Conservation (phyloP, 306 rosid species). For the Dalbergia oliveri region DNA sequence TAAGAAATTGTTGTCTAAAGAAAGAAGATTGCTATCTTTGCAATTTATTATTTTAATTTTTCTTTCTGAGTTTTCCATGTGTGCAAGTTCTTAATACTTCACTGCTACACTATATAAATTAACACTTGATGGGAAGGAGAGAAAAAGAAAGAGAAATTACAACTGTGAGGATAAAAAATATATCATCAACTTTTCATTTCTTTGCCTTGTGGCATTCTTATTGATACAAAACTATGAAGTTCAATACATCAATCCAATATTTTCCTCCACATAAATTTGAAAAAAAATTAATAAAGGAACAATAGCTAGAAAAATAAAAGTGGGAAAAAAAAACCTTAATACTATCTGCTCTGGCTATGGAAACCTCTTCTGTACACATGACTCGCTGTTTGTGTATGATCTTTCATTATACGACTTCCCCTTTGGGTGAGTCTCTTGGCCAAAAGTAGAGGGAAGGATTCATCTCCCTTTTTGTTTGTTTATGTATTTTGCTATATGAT, state of each 20-base stretch:
- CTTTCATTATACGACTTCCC: slow-evolving; percentile 19
- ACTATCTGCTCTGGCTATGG: background rate
- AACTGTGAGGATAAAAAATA: background rate
- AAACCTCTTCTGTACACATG: slow-evolving; percentile 50
- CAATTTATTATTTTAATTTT: too few species aligned
- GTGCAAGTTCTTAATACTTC: background rate
- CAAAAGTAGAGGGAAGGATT: slow-evolving; percentile 21
- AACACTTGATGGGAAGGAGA: background rate
- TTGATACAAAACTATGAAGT: slow-evolving; percentile 27
- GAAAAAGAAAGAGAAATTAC: background rate
- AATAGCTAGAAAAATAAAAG: background rate
- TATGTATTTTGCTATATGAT: slow-evolving; percentile 1
- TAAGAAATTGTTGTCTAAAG: background rate
- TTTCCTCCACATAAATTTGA: slow-evolving; percentile 21
- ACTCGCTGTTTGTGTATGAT: background rate
- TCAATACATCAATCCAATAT: slow-evolving; percentile 31
- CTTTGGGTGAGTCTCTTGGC: slow-evolving; percentile 24
- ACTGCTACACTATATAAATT: background rate
- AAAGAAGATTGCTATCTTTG: background rate
- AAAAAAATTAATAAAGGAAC: background rate
- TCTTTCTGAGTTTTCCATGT: background rate
- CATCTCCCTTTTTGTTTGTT: background rate
- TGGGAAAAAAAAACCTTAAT: slow-evolving; percentile 3
- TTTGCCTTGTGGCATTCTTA: slow-evolving; percentile 5
- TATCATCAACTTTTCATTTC: background rate